phyloP scores from a whole-genome alignment of 1,284 basidiomycete species.

The Trametes pubescens region DNA sequence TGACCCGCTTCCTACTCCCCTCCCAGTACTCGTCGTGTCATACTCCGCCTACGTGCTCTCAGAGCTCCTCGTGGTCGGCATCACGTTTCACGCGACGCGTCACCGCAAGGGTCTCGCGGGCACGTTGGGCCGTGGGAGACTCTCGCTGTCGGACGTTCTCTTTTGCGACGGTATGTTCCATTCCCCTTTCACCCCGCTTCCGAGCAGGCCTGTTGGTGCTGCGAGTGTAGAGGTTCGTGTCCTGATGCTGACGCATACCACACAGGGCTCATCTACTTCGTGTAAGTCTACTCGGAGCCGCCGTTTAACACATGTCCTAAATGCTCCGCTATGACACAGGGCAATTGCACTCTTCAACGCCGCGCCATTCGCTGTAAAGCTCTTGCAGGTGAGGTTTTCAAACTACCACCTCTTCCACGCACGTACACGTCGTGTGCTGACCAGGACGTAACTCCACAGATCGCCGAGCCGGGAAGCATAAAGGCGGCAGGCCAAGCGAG shows the following conservation, averaged over 20 bases:
- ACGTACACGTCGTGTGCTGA: no score
- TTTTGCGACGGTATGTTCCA: not conserved
- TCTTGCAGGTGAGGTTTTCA: no score
- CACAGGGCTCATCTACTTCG: not conserved
- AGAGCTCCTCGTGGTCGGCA: not conserved
- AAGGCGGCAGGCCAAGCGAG: no score
- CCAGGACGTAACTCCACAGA: no score
- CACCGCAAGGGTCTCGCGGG: not conserved
- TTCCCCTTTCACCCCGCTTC: no score
- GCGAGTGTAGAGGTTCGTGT: not conserved
- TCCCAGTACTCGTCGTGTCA: not conserved
- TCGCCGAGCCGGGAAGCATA: no score
- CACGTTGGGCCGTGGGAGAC: not conserved
- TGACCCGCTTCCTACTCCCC: no score
- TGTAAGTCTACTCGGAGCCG: not conserved
- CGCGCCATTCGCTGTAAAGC: no score
- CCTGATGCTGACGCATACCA: not conserved
- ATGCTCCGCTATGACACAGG: no score
- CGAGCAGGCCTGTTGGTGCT: not conserved
- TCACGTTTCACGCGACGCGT: not conserved
- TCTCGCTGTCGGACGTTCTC: not conserved
- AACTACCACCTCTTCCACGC: no score
- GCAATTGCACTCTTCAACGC: no score
- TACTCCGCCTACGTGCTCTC: not conserved
- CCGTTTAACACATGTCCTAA: no score